phyloP scores from a whole-genome alignment of 2,329 filamentous ascomycete genomes.

The Cercospora sp. region DNA sequence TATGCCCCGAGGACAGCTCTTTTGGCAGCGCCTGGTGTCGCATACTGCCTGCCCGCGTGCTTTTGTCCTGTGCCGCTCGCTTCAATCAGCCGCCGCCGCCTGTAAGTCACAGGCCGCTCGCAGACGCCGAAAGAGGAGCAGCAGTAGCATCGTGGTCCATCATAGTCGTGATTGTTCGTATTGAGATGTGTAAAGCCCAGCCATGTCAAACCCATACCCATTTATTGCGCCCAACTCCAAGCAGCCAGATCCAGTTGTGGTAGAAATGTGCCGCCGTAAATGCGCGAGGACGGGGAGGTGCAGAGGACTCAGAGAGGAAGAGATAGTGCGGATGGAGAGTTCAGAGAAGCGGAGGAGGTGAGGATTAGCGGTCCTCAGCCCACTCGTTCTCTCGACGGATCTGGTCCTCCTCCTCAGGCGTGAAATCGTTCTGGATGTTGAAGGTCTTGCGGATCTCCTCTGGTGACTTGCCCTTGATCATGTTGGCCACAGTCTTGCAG shows the following conservation, averaged over 20 bases:
- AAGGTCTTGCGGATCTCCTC: slow-evolving; percentile 99
- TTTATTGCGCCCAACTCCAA: slow-evolving; percentile 17
- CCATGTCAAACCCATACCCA: not conserved
- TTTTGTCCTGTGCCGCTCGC: not conserved
- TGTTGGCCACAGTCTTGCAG: slow-evolving; percentile 99
- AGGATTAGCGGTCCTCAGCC: slow-evolving; percentile 43
- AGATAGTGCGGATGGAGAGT: not conserved
- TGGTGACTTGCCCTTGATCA: slow-evolving; percentile 99
- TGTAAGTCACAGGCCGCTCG: not conserved
- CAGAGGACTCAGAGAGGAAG: not conserved
- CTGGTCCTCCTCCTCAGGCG: slow-evolving; percentile 97
- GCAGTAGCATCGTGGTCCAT: not conserved
- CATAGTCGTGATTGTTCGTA: slow-evolving; percentile 3
- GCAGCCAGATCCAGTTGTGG: slow-evolving; percentile 18
- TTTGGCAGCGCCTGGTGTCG: slow-evolving; percentile 2
- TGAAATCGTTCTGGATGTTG: slow-evolving; percentile 99
- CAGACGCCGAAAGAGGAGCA: slow-evolving; percentile 11
- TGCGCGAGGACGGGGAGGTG: slow-evolving; percentile 1
- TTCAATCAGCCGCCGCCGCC: slow-evolving; percentile 5
- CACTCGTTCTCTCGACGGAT: slow-evolving; percentile 61
- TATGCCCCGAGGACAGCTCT: not conserved
- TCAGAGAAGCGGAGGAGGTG: not conserved
- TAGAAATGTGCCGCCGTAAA: slow-evolving; percentile 18
- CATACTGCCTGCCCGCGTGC: not conserved
- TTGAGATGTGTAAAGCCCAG: not conserved